Conservation (phyloP, 371 early-diverging fungal species). For the Rhizomucor miehei region DNA sequence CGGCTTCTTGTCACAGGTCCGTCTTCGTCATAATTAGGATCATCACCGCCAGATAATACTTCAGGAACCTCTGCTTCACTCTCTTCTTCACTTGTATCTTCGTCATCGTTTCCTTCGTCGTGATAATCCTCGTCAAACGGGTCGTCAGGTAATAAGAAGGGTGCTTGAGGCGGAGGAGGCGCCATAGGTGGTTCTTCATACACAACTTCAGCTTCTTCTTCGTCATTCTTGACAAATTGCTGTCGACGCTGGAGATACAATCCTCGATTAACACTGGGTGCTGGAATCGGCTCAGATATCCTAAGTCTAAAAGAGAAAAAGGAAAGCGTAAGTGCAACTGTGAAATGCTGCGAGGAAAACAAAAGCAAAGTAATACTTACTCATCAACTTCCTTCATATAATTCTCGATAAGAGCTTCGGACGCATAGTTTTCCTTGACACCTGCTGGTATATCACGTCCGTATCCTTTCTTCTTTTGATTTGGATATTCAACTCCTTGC, state of each 20-base stretch:
- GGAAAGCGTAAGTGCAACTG: too few relatives aligned
- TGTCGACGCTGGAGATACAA: conserved; percentile 38
- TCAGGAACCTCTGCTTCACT: conserved; percentile 30
- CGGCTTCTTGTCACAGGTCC: conserved; percentile 36
- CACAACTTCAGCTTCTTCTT: conserved; percentile 44
- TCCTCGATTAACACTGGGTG: conserved; percentile 38
- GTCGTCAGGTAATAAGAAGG: conserved; percentile 48
- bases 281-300: conserved; percentile 6
- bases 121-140: conserved; percentile 63
- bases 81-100: conserved; percentile 4
- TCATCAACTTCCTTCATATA: conserved; percentile 52
- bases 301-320: conserved; percentile 8
- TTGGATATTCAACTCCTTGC: conserved; percentile 67
- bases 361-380: conserved; percentile 14
- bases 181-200: conserved; percentile 24
- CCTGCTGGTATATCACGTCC: conserved; percentile 25
- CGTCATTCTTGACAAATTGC: conserved; percentile 41
- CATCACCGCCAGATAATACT: conserved; percentile 14
- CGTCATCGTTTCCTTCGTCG: conserved; percentile 20
- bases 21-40: conserved; percentile 16
- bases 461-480: conserved; percentile 59
- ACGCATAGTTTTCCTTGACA: neutral
- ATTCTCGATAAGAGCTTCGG: conserved; percentile 13
- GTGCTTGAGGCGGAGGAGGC: conserved; percentile 26
- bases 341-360: too few relatives aligned